Base-by-base conservation (phyloP, 2,329 filamentous ascomycete genomes). In the Ceratocystis diversiconidia region DNA sequence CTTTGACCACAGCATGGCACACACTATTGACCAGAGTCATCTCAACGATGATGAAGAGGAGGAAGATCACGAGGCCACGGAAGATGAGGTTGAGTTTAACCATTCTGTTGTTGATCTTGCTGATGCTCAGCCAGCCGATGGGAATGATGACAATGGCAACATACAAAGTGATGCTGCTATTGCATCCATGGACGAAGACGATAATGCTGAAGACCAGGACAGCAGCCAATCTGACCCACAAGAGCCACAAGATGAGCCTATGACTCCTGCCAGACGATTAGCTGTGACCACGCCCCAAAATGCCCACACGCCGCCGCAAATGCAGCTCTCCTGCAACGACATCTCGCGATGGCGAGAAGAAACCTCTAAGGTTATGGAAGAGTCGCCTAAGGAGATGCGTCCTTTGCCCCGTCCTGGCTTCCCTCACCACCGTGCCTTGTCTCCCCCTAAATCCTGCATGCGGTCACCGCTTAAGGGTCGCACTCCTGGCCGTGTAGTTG, bases 401-500 rank as follows among this genome's bases (percentile, higher is more conserved):
- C 64, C 65, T 19, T 44, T 81, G 25, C 78, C 79, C 5, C 78
- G 79, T 1, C 55, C 63, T 8, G 41, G 19, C n/a, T 57, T 41
- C 25, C 73, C 79, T 2, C 81, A 81, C 12, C 75, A 79, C 63
- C 79, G 76, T 67, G 76, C 78, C n/a, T 77, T 78, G 3, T 84
- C 82, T 1, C 82, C 82, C 0, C 76, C 73, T 7, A 85, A 85
- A 70, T 85, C 82, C 0, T 81, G 77, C 69, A 73, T 85, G 28
- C 78, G 82, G 19, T 83, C 82, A 3, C 80, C 82, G 0, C 71
- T 82, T 19, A 85, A 85, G 70, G 78, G 80, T 2, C 82, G 78
- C 68, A 84, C 80, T 1, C 81, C 80, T 0, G 82, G 82, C 3
- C 78, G 80, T 0, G 79, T 84, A 0, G 82, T 85, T 15, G 81